phyloP scores from a whole-genome alignment of 78 protist species.

The Neovahlkampfia damariscottae region DNA sequence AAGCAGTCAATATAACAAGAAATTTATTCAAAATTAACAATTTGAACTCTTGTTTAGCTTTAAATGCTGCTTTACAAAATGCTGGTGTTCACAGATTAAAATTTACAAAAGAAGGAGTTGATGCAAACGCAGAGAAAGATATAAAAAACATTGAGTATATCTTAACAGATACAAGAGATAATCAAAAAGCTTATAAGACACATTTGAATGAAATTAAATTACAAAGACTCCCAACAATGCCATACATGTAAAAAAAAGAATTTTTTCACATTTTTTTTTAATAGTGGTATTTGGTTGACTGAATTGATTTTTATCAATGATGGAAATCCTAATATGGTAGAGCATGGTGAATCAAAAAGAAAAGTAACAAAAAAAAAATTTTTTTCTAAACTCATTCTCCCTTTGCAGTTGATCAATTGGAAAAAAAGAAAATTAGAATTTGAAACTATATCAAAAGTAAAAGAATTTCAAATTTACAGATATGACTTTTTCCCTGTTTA shows the following conservation, averaged over 20 bases:
- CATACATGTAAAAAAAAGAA: no score
- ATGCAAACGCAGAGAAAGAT: no score
- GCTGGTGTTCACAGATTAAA: constrained; percentile 11
- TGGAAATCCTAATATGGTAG: constrained; percentile 42
- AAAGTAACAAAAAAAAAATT: no score
- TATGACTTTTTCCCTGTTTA: constrained; percentile 7
- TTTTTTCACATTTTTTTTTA: constrained; percentile 48
- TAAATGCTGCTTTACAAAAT: constrained; percentile 15
- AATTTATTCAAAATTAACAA: background rate
- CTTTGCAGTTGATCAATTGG: constrained; percentile 24
- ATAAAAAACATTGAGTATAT: background rate
- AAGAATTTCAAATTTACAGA: background rate
- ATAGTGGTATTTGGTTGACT: constrained; percentile 50
- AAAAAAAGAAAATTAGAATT: background rate
- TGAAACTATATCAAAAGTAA: background rate
- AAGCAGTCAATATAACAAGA: background rate
- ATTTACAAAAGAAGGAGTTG: no score
- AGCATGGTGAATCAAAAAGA: background rate
- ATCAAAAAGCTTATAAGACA: no score
- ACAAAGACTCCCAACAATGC: no score
- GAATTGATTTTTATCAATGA: constrained; percentile 59
- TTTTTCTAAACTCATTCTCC: no score
- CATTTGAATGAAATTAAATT: no score
- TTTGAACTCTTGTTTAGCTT: background rate
- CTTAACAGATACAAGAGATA: background rate